Evolutionary conservation across 2,329 filamentous ascomycete species (phyloP), one percentile per base, ranked within the genome.

Genomic region (Fusarium napiforme): DNA sequence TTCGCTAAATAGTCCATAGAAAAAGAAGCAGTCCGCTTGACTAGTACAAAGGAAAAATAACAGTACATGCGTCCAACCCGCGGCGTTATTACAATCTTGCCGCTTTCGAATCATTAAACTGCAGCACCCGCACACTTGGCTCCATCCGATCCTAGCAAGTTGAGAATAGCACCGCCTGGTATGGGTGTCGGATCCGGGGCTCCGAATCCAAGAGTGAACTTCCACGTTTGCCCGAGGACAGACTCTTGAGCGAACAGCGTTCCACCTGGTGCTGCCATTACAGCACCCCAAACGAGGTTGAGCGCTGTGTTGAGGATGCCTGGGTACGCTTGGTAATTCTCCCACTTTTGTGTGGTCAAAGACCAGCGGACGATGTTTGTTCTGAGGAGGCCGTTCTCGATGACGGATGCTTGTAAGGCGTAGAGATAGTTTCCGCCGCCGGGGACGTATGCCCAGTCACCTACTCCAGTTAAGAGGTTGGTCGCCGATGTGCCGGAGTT

Each of bases 381-480:
- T 16, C 36, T 18, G 0, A 67, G 15, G 4, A 71, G 39, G 4
- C 64, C 66, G 0, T 12, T 28, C 8, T 60, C 46, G 9, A 72
- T n/a, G 4, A 57, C 21, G 0, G 71, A 72, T 4, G 56, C 46
- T 6, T 76, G 73, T 1, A 72, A 14, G 0, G 75, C 52, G 7
- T 75, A 77, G 15, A 77, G 67, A 5, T 63, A 75, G 28, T 55
- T 49, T 15, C 73, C 73, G 6, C 68, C 71, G 0, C 73, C 71
- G 0, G 73, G 75, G 2, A 77, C 66, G 4, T 66, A 77, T 5
- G 59, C 60, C 75, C 75, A 77, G 19, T 77, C 75, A 0, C 62
- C 57, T 0, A 74, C 62, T 4, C 56, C 60, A 8, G 18, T 12
- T 0, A 69, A 14, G 4, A 63, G 32, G 3, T 32, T 14, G 1